Evolutionary conservation across 2,329 filamentous ascomycete genomes (phyloP), one percentile per base, ranked within the genome.

Genomic region (Cytospora chrysosperma): DNA sequence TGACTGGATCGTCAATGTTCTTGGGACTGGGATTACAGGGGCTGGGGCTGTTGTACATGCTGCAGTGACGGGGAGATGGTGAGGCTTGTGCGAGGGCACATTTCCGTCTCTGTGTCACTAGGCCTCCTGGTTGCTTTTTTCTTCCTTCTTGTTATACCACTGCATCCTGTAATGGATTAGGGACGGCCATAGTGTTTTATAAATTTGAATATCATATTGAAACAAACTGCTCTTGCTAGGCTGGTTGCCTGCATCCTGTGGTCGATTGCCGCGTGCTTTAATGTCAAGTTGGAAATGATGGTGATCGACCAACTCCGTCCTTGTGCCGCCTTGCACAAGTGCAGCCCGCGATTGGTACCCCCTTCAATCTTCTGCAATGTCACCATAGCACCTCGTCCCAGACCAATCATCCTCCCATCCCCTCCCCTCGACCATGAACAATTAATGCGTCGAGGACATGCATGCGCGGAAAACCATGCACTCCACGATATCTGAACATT

Each of bases 71-170:
- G 40, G 60, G 60, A 40, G 47, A 63, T 65, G 60, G 60, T 56
- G 64, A 65, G 40, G 59, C 55, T 17, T 61, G 62, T 63, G 13
- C 27, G 51, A 28, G 57, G 50, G 43, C 63, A 57, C 56, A 53
- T 59, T 55, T 53, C 61, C 63, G 56, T 28, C 28, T 56, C 32
- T 37, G 64, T 63, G 53, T 37, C 28, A 57, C 61, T 43, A 40
- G 43, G 34, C 21, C 37, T 56, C 7, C 17, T 27, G n/a, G n/a
- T n/a, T n/a, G n/a, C 43, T 50, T 62, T n/a, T 34, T 50, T 13
- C 28, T 51, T 32, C 27, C 59, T 61, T 27, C 40, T 56, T 62
- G 60, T 61, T 63, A 61, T 65, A 65, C 64, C 64, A 63, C 51
- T 63, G 56, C 59, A 52, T 54, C 51, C 47, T 61, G 63, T 57